These are phyloP conservation scores for Zangia roseola DNA, from an alignment of 768 basidiomycete genomes.

Conservation along the genomic window DNA sequence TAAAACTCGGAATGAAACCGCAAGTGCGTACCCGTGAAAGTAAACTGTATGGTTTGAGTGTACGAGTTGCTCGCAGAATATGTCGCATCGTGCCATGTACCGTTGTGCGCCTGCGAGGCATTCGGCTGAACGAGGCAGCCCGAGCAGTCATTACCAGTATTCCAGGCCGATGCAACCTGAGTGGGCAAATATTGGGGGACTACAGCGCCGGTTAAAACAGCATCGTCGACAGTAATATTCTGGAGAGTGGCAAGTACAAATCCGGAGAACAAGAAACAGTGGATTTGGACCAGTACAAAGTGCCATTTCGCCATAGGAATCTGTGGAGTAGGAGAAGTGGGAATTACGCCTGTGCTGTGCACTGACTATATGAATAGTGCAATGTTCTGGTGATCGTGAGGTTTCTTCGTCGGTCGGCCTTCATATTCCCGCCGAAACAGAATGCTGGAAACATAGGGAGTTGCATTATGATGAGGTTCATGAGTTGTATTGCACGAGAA, in stretches of 20 bases:
- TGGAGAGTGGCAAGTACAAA: constrained; percentile 1
- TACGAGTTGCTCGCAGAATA: background rate
- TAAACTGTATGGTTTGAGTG: constrained; percentile 1
- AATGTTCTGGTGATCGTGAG: too few relatives aligned
- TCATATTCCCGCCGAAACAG: too few relatives aligned
- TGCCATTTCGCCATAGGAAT: background rate
- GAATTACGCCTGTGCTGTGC: too few relatives aligned
- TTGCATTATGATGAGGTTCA: too few relatives aligned
- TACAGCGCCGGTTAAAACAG: constrained; percentile 2
- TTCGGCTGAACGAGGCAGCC: background rate
- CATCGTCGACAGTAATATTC: constrained; percentile 14
- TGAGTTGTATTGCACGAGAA: too few relatives aligned
- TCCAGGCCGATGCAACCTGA: constrained; percentile 1
- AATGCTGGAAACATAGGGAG: too few relatives aligned
- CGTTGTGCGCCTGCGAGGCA: constrained; percentile 1
- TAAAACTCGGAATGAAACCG: background rate
- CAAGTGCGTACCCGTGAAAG: constrained; percentile 6
- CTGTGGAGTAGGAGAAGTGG: too few relatives aligned
- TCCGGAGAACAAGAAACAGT: background rate
- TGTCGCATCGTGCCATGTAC: constrained; percentile 16
- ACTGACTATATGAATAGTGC: too few relatives aligned
- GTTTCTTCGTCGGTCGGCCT: too few relatives aligned
- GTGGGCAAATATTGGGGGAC: constrained; percentile 9
- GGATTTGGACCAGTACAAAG: background rate
- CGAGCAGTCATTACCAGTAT: constrained; percentile 1